Base-by-base conservation (phyloP, 352 stramenopile genomes). In the Sclerospora graminicola region DNA sequence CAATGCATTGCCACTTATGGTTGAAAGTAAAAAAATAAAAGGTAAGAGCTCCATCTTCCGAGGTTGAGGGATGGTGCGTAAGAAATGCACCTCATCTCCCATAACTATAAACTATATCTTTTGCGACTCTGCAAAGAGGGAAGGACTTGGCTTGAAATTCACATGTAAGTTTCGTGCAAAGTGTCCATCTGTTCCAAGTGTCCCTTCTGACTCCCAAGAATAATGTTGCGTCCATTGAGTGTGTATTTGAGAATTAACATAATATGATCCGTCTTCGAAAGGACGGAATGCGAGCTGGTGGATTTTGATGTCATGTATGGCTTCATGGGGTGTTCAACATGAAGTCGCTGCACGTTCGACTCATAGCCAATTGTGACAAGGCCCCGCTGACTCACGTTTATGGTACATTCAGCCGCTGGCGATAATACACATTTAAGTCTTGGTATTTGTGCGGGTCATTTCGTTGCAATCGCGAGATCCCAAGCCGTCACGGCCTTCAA, bases 101-200 rank as follows among this genome's bases (percentile, higher is more conserved):
- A 67, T 99, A 99, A 58, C 99, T 98, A 66, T 95, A 98, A 40
- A 97, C 87, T 98, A 95, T 66, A 98, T 98, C 59, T 94, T 89
- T 66, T 99, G 95, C 11, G 95, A 95, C 0, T 90, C 82, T 0
- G 96, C 96, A 48, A 99, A 96, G 46, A 99, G 77, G 26, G 78
- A 96, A 57, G 97, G 85, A 72, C 98, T 93, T 89, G 10, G 97
- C 69, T 56, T 98, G 78, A 58, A 98, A 95, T 63, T 98, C 94
- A 46, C 72, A 95, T 54, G 77, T 77, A 29, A 97, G 66, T 30
- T 86, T 84, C 71, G 90, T 95, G 77, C 42, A 96, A 67, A 43
- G 75, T 47, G 66, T 99, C 96, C 57, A 99, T 88, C 23, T 97
- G 65, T 6, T 88, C 89, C 23, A 99, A 43, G 71, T 99, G 96